Evolutionary conservation across 169 alveolate species (phyloP).

Genomic region (Eimeria necatrix): DNA sequence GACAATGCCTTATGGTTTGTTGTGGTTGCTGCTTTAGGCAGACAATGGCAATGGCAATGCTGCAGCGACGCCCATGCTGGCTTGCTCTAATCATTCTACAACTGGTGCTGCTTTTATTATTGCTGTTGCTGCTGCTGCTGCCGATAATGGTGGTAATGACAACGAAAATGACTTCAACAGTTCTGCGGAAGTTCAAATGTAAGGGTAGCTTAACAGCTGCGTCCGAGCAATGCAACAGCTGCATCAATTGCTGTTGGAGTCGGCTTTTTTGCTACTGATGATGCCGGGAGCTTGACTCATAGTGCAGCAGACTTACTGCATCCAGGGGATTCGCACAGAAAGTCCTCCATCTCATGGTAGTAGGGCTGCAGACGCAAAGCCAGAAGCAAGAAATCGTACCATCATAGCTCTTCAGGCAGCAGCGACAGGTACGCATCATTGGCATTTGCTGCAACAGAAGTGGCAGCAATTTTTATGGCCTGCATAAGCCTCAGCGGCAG

Average conservation of each 20-base stretch:
- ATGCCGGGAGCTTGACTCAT: not conserved
- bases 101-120: not conserved
- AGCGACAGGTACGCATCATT: not conserved
- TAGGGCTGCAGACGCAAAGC: slow-evolving; percentile 18
- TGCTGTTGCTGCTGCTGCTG: not conserved
- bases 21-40: not conserved
- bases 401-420: not conserved
- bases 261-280: not conserved
- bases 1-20: not conserved
- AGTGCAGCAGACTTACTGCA: slow-evolving; percentile 44
- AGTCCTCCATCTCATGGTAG: slow-evolving; percentile 50
- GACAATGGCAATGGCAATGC: not conserved
- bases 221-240: not conserved
- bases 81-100: too few species aligned
- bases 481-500: not conserved
- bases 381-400: not conserved
- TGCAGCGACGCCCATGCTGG: not conserved
- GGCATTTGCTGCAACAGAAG: not conserved
- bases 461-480: not conserved
- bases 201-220: not conserved
- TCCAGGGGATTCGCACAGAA: slow-evolving; percentile 55
- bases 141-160: not conserved
- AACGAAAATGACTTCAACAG: not conserved
- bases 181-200: not conserved
- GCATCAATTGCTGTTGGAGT: not conserved